Conservation (phyloP, 495 filamentous ascomycete genomes). For the Bombardia bombarda region DNA sequence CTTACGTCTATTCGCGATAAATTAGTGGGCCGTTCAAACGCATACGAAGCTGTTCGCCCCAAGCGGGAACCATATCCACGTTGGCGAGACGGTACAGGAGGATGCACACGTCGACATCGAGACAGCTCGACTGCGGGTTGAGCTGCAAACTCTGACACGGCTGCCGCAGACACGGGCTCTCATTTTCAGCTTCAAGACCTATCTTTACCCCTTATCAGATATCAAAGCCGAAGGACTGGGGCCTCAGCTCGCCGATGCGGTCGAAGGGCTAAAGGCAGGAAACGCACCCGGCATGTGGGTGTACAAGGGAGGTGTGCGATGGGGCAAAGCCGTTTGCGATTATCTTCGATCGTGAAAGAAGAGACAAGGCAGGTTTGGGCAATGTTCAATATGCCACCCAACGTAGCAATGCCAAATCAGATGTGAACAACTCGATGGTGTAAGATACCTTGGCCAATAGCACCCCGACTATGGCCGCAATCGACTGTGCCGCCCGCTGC, state of each 20-base stretch:
- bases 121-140: slow-evolving; percentile 52
- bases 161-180: slow-evolving; percentile 57
- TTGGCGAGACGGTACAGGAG: slow-evolving; percentile 32
- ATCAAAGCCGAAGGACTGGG: slow-evolving; percentile 64
- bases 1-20: background rate
- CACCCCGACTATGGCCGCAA: no score
- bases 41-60: slow-evolving; percentile 47
- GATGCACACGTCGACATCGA: slow-evolving; percentile 44
- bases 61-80: slow-evolving; percentile 41
- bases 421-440: no score
- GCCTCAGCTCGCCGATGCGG: slow-evolving; percentile 56
- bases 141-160: slow-evolving; percentile 71
- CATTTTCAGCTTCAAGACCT: slow-evolving; percentile 76
- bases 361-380: no score
- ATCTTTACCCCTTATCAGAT: slow-evolving; percentile 57
- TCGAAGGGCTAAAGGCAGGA: slow-evolving; percentile 63
- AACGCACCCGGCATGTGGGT: slow-evolving; percentile 59
- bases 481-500: no score
- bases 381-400: no score
- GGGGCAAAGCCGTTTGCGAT: slow-evolving; percentile 54
- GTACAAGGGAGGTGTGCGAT: slow-evolving; percentile 62
- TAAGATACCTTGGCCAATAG: no score
- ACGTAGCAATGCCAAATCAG: no score
- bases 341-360: slow-evolving; percentile 51
- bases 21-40: slow-evolving; percentile 58